These are phyloP conservation scores for Hygrophoropsis aurantiaca DNA, from an alignment of 768 basidiomycete species.

Conservation along the genomic window DNA sequence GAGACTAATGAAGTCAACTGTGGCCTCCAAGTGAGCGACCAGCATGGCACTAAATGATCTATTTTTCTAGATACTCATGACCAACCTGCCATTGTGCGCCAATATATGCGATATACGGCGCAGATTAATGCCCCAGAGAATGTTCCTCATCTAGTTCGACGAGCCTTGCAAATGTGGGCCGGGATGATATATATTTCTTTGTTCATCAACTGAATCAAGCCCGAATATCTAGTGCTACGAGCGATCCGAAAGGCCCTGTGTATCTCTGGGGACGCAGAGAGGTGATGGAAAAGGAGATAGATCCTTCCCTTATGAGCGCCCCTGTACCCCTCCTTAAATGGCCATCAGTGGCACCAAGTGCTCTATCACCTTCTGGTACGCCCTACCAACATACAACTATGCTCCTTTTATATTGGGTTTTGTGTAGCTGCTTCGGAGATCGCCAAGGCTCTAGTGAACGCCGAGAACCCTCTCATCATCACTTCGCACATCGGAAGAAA, in stretches of 20 bases:
- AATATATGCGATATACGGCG: slow-evolving; percentile 69
- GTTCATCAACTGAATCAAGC: neutral
- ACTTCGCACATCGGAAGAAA: slow-evolving; percentile 65
- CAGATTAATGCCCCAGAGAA: slow-evolving; percentile 59
- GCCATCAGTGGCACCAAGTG: slow-evolving; percentile 51
- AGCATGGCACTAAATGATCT: no score
- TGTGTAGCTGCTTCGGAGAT: slow-evolving; percentile 38
- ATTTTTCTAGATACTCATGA: slow-evolving; percentile 64
- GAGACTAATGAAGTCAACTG: neutral
- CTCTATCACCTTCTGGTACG: slow-evolving; percentile 42
- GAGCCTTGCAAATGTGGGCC: slow-evolving; percentile 64
- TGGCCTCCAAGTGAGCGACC: no score
- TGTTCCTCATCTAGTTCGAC: slow-evolving; percentile 48
- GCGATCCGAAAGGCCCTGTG: slow-evolving; percentile 70
- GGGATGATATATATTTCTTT: neutral
- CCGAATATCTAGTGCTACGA: slow-evolving; percentile 49
- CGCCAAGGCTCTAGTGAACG: slow-evolving; percentile 45
- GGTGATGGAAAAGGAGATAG: slow-evolving; percentile 63
- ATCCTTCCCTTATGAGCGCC: slow-evolving; percentile 33
- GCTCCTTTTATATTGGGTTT: neutral
- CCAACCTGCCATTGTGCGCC: slow-evolving; percentile 67
- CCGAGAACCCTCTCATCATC: slow-evolving; percentile 60
- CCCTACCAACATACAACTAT: neutral
- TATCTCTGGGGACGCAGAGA: slow-evolving; percentile 77
- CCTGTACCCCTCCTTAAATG: slow-evolving; percentile 38